Base-by-base conservation (phyloP, 768 basidiomycete species). In the Rhodocollybia butyracea region DNA sequence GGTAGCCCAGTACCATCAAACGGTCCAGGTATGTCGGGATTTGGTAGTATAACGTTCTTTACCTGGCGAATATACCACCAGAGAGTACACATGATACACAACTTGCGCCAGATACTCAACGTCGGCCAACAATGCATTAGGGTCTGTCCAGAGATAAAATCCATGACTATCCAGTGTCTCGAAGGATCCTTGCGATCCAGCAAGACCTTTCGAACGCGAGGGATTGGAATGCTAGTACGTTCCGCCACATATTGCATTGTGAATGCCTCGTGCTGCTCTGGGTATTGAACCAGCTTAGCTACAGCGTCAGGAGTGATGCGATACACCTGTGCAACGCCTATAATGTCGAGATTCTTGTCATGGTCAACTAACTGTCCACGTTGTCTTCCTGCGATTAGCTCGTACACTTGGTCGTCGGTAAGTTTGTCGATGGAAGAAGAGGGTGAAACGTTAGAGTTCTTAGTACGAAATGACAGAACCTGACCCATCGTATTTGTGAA, bases 31-130 rank as follows among this genome's bases (percentile, higher is more conserved):
- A 59, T 34, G 34, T 53, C 56, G 15, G 51, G 29, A 0, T 24
- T 24, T 31, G 47, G 47, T 12, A 50, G 47, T 7, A 60, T 53
- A n/a, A 64, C 19, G 31, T 46, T 30, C 5, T 61, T 61, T 19
- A 70, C 58, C 54, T 69, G 60, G 32, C 51, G 57, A 34, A 70
- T 54, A 54, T 67, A 66, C 15, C 57, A 39, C 6, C 64, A 61
- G 1, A 67, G 53, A 13, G 62, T 50, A 59, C 60, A 67, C 5
- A 61, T 31, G 13, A 61, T 45, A n/a, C 41, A 46, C 15, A 66
- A 17, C 17, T 60, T 32, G 21, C 51, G 55, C 61, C 57, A 63
- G 27, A 52, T 39, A 32, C 53, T 47, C 29, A 68, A 39, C 5
- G 27, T 46, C 11, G 55, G 47, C 68, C 68, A 70, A 22, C 54